Base-by-base conservation (phyloP, 208 protist species). In the Perkinsela sp. region DNA sequence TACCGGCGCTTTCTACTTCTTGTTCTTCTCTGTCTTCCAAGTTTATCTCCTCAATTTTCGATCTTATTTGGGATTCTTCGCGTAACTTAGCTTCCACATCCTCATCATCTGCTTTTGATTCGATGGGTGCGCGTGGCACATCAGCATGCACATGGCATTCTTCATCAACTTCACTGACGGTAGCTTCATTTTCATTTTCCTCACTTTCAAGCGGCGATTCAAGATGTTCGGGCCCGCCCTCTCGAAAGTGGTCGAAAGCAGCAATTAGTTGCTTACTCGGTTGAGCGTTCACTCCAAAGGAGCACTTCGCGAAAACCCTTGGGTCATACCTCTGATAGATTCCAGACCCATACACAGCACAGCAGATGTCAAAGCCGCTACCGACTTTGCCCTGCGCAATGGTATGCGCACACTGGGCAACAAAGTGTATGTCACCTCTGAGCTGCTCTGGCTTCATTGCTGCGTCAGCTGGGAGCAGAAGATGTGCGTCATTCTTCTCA, bases 331-430 rank as follows among this genome's bases (percentile, higher is more conserved):
- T 82, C 31, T 78, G 81, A 80, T 96, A 96, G 1, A 76, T 79
- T 71, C 88, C 88, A 48, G 84, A 88, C 68, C 93, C 93, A 74
- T 87, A 95, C 0, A 92, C 82, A 31, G 93, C 93, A 1, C 91
- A 89, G 74, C 83, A 93, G 22, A 97, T 90, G 75, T 97, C 93
- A 74, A 97, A 97, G 32, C 93, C 93, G 75, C 87, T 94, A 40
- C 93, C 93, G 31, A 97, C 85, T 80, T 95, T 95, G 28, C 90
- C 92, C 74, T 97, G 93, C 16, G 93, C 88, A 29, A 90, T 73
- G 69, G 85, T 94, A 76, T 97, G 93, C 1, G 85, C 82, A 66
- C 93, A 74, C 75, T 96, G 91, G 30, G 91, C 85, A 30, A 95
- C 67, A 68, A 85, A 85, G 74, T 96, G 91, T 30, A 95, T 70